These are phyloP conservation scores for Sporothrix luriei DNA, from an alignment of 2,329 filamentous ascomycete species.

Conservation along the genomic window DNA sequence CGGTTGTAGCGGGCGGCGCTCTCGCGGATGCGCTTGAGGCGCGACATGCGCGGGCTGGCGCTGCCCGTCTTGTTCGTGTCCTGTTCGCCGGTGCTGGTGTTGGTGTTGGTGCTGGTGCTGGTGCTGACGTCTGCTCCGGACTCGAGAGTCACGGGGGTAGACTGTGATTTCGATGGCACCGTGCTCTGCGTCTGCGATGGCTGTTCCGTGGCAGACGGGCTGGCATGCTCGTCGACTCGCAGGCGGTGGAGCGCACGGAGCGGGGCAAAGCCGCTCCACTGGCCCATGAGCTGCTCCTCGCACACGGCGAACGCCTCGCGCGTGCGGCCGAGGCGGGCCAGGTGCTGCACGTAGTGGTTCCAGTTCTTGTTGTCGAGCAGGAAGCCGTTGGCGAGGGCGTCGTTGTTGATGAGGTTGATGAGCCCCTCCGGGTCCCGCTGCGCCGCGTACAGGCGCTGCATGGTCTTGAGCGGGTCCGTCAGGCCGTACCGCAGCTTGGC, in stretches of 20 bases:
- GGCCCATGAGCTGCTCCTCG: slow-evolving; percentile 75
- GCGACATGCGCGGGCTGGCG: slow-evolving; percentile 24
- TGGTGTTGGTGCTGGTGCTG: too few relatives aligned
- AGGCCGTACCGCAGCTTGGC: slow-evolving; percentile 57
- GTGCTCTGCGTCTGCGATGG: not conserved
- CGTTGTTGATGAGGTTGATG: slow-evolving; percentile 50
- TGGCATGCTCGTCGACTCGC: not conserved
- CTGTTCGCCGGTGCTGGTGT: not conserved
- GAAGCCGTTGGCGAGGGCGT: slow-evolving; percentile 68
- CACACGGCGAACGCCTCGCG: slow-evolving; percentile 72
- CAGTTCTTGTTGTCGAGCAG: slow-evolving; percentile 73
- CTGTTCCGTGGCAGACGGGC: not conserved
- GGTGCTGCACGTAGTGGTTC: slow-evolving; percentile 73
- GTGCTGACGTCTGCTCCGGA: too few relatives aligned
- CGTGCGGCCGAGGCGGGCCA: slow-evolving; percentile 62
- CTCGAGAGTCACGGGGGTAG: too few relatives aligned
- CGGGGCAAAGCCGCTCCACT: slow-evolving; percentile 72
- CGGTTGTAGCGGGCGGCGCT: slow-evolving; percentile 45
- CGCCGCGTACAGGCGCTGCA: slow-evolving; percentile 51
- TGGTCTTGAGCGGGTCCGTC: slow-evolving; percentile 52
- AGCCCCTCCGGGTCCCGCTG: slow-evolving; percentile 53
- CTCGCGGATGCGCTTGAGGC: slow-evolving; percentile 44
- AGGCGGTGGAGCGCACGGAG: slow-evolving; percentile 38
- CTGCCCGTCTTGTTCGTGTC: not conserved
- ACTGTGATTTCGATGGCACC: not conserved